Base-by-base conservation (phyloP, 805 yeast genomes). In the Metschnikowia arizonensis region DNA sequence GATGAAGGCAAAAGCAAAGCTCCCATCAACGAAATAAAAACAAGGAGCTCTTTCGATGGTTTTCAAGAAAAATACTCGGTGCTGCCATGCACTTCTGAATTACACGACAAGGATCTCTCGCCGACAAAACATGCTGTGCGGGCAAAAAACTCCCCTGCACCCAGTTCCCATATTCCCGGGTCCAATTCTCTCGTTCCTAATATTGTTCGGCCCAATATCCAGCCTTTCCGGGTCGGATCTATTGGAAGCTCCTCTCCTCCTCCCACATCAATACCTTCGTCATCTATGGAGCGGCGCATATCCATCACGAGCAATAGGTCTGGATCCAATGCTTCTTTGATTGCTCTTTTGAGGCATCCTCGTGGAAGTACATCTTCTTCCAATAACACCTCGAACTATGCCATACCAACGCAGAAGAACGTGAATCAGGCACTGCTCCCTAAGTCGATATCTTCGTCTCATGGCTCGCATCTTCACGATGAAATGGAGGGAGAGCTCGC, bases 201-300 rank as follows among this genome's bases (percentile, higher is more conserved):
- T 12, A 12, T 42, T 6, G 21, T 31, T 23, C 34, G 55, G 12
- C 64, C 78, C 44, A 50, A 71, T 4, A 72, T 79, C 12, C 83
- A 79, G 49, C 81, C 85, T 3, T 82, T 83, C 64, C 80, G 77
- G 50, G 77, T 79, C 2, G 85, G 87, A 0, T 78, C 87, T 0
- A 66, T 82, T 26, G 64, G 79, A 14, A 62, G 57, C 34, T 66
- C 74, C 1, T 72, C 74, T 0, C 66, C 76, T 51, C 56, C 72
- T 56, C 46, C 66, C 53, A 33, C 40, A 2, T 46, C 53, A 5
- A 45, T 37, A 1, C 55, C 54, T 3, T 28, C 54, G 8, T 52
- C 60, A 2, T 56, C 72, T 14, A 54, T 68, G 47, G 75, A 69
- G 48, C 55, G 76, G 34, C 57, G 69, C 23, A 58, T 69, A 9